Evolutionary conservation across 2,329 filamentous ascomycete genomes (phyloP).

Genomic region (Colletotrichum limetticola): DNA sequence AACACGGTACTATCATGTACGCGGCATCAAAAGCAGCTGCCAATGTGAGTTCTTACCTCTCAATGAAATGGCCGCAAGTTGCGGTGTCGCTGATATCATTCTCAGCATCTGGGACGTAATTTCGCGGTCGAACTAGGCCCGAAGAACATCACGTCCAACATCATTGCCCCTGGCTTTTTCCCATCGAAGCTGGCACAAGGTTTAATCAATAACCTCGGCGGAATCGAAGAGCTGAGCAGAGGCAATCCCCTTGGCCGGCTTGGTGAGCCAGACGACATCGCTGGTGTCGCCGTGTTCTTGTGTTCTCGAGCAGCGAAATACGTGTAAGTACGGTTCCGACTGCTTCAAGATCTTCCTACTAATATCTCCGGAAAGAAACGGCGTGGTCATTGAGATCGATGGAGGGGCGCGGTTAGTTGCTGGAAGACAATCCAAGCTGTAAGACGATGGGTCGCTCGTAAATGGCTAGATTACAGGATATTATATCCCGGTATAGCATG

Average conservation of each 20-base stretch:
- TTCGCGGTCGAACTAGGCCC: constrained; percentile 77
- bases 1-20: constrained; percentile 73
- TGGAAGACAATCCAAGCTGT: constrained; percentile 43
- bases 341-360: background rate
- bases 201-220: constrained; percentile 71
- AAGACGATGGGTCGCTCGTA: background rate
- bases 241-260: constrained; percentile 64
- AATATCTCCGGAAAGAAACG: constrained; percentile 41
- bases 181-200: constrained; percentile 75
- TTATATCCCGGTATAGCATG: background rate
- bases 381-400: constrained; percentile 49
- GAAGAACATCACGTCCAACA: constrained; percentile 72
- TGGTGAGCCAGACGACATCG: constrained; percentile 69
- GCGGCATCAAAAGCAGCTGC: constrained; percentile 75
- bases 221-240: constrained; percentile 60
- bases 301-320: constrained; percentile 63
- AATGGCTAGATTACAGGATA: background rate
- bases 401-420: constrained; percentile 44
- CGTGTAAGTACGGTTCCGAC: constrained; percentile 46
- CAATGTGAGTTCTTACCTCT: constrained; percentile 40
- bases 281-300: constrained; percentile 68
- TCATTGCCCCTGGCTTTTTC: constrained; percentile 76
- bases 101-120: constrained; percentile 67
- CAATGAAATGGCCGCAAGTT: too few relatives aligned
- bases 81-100: background rate